Evolutionary conservation across 805 yeast species (phyloP).

Genomic region (Maudiozyma pseudohumilis): DNA sequence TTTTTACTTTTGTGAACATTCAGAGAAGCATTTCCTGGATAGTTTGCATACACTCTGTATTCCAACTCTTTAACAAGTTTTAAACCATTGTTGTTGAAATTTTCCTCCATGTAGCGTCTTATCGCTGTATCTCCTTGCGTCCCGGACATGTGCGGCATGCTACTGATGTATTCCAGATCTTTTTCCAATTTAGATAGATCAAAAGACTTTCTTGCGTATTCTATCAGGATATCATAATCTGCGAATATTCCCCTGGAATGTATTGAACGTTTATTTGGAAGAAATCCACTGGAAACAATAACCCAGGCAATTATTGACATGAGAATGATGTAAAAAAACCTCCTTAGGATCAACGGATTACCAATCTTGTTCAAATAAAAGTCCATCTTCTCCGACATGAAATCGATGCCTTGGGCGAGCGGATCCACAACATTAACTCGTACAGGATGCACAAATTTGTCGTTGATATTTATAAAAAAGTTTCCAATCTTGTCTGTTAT

Average conservation of each 20-base stretch:
- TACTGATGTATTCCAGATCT: constrained; percentile 59
- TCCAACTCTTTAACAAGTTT: constrained; percentile 33
- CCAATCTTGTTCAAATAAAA: constrained; percentile 55
- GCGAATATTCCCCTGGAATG: constrained; percentile 49
- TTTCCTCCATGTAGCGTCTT: constrained; percentile 52
- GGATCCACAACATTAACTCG: constrained; percentile 38
- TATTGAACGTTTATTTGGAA: constrained; percentile 35
- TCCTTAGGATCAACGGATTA: constrained; percentile 72
- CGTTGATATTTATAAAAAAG: constrained; percentile 17
- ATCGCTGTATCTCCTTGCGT: constrained; percentile 75
- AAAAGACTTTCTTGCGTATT: constrained; percentile 41
- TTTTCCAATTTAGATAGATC: constrained; percentile 51
- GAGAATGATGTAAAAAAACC: constrained; percentile 61
- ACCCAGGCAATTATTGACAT: constrained; percentile 50
- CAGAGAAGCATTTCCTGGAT: constrained; percentile 28
- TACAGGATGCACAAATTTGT: constrained; percentile 33
- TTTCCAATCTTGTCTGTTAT: constrained; percentile 10
- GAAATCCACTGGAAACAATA: constrained; percentile 46
- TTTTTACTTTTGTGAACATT: background rate
- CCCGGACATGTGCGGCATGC: constrained; percentile 83
- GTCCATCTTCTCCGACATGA: constrained; percentile 40
- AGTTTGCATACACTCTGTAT: constrained; percentile 51
- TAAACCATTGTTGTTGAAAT: constrained; percentile 50
- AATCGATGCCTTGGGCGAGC: constrained; percentile 31
- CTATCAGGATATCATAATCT: constrained; percentile 44